These are phyloP conservation scores for Phialophora verrucosa DNA, from an alignment of 2,329 filamentous ascomycete species.

Conservation along the genomic window DNA sequence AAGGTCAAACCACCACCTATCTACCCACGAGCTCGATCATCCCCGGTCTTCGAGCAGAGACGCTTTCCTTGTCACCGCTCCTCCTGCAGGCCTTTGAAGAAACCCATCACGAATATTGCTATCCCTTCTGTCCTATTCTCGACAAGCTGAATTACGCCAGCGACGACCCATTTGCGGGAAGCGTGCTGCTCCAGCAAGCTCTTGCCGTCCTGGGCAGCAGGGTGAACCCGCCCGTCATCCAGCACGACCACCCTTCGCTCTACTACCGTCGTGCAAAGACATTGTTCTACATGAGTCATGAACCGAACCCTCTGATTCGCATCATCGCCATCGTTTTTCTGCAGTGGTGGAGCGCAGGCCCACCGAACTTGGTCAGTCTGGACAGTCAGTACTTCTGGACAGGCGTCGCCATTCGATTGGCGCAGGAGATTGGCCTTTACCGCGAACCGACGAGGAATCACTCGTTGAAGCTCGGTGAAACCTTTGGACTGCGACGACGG, in stretches of 20 bases:
- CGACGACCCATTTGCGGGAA: slow-evolving; percentile 40
- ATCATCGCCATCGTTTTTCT: slow-evolving; percentile 49
- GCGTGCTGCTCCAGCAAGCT: slow-evolving; percentile 43
- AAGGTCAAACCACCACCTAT: slow-evolving; percentile 5
- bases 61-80: background rate
- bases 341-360: slow-evolving; percentile 54
- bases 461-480: slow-evolving; percentile 12
- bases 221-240: slow-evolving; percentile 51
- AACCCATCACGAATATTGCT: slow-evolving; percentile 10
- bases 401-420: slow-evolving; percentile 51
- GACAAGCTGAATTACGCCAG: slow-evolving; percentile 43
- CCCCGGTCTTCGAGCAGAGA: background rate
- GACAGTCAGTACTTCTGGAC: slow-evolving; percentile 58
- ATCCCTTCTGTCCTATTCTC: slow-evolving; percentile 32
- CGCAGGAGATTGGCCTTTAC: slow-evolving; percentile 54
- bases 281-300: slow-evolving; percentile 52
- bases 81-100: slow-evolving; percentile 12
- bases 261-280: slow-evolving; percentile 50
- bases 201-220: slow-evolving; percentile 51
- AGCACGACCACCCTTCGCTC: slow-evolving; percentile 46
- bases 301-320: slow-evolving; percentile 47
- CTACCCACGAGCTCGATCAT: slow-evolving; percentile 3
- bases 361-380: slow-evolving; percentile 47
- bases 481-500: slow-evolving; percentile 42
- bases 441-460: slow-evolving; percentile 43